Evolutionary conservation across 148 eudicot genomes (phyloP).

Genomic region (Suaeda aralocaspica): DNA sequence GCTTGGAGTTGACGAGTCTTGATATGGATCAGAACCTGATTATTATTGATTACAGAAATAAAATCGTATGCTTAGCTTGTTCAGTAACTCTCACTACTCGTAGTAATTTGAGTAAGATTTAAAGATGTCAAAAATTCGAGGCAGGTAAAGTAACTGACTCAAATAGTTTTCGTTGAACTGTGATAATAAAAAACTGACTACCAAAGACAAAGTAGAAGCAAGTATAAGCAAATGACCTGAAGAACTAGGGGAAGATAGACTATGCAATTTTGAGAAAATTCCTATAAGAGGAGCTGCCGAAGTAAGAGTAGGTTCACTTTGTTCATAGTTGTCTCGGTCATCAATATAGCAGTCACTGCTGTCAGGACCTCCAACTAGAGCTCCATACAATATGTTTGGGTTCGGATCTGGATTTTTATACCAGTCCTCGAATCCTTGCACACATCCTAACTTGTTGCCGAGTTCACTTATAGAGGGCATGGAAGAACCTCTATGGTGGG

Average conservation of each 20-base stretch:
- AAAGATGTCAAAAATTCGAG: too few species aligned
- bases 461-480: slow-evolving; percentile 41
- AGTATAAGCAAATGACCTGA: slow-evolving; percentile 20
- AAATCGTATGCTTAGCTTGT: too few species aligned
- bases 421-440: slow-evolving; percentile 43
- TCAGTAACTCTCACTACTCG: too few species aligned
- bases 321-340: slow-evolving; percentile 46
- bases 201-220: background rate
- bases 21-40: too few species aligned
- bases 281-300: slow-evolving; percentile 61
- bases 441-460: slow-evolving; percentile 40
- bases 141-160: too few species aligned
- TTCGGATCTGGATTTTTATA: slow-evolving; percentile 36
- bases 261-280: slow-evolving; percentile 28
- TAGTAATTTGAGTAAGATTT: too few species aligned
- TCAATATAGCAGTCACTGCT: slow-evolving; percentile 52
- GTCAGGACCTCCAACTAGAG: slow-evolving; percentile 63
- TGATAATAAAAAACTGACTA: background rate
- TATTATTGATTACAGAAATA: too few species aligned
- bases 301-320: slow-evolving; percentile 62
- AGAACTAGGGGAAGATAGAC: slow-evolving; percentile 14
- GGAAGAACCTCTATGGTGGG: slow-evolving; percentile 64
- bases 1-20: background rate
- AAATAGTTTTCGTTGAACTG: background rate
- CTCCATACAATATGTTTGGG: slow-evolving; percentile 52